Evolutionary conservation across 371 early-diverging fungal genomes (phyloP).

Genomic region (Mucor saturninus): DNA sequence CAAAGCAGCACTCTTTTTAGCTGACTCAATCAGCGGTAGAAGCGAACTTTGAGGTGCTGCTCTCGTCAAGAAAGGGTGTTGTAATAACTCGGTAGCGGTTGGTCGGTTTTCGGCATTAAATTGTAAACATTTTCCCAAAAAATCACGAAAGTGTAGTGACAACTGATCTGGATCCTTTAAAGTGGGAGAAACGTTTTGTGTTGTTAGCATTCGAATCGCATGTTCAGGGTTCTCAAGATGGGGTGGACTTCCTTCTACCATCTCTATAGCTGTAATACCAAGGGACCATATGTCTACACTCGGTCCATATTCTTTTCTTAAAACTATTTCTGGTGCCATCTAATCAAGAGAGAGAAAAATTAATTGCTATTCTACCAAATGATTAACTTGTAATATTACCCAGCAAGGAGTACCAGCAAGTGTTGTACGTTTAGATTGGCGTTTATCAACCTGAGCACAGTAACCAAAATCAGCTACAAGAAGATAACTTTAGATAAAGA

Average conservation of each 20-base stretch:
- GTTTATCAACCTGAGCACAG: conserved; percentile 79
- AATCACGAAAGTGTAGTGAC: conserved; percentile 75
- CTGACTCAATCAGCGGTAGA: conserved; percentile 19
- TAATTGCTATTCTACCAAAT: background rate
- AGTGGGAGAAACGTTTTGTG: conserved; percentile 70
- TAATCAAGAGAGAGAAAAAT: conserved; percentile 1
- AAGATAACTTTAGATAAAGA: background rate
- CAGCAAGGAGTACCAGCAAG: conserved; percentile 88
- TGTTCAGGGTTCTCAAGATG: conserved; percentile 89
- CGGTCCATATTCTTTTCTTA: conserved; percentile 81
- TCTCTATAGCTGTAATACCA: conserved; percentile 94
- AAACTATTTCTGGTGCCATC: conserved; percentile 91
- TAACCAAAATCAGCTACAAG: conserved; percentile 84
- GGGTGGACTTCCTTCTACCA: conserved; percentile 95
- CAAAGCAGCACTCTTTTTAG: conserved; percentile 15
- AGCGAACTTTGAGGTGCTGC: conserved; percentile 19
- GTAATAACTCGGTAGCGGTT: conserved; percentile 71
- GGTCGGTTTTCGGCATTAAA: conserved; percentile 85
- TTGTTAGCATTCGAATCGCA: conserved; percentile 52
- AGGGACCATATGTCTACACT: conserved; percentile 91
- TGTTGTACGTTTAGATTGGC: conserved; percentile 71
- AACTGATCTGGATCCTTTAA: conserved; percentile 81
- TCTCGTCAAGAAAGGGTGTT: conserved; percentile 35
- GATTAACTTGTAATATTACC: conserved; percentile 32
- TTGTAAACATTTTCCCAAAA: conserved; percentile 79